These are phyloP conservation scores for Xenosphaeropsis pyriputrescens DNA, from an alignment of 2,329 filamentous ascomycete genomes.

Conservation along the genomic window DNA sequence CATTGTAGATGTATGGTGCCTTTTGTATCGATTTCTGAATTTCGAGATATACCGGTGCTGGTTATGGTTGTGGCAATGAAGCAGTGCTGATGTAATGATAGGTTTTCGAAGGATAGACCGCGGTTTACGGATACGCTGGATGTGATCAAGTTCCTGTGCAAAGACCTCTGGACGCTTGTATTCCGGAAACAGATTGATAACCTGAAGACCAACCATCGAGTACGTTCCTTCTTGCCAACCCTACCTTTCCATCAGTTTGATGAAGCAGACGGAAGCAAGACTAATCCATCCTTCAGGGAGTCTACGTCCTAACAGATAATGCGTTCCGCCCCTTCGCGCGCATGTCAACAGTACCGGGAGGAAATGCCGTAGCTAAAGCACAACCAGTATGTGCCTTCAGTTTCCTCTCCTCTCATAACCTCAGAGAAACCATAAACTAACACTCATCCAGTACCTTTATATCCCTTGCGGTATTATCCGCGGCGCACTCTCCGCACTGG, in stretches of 20 bases:
- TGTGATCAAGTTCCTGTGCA: conserved; percentile 96
- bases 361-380: conserved; percentile 58
- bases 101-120: conserved; percentile 70
- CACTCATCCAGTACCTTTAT: conserved; percentile 60
- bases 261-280: no score
- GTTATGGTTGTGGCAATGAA: not conserved
- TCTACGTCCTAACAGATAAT: conserved; percentile 92
- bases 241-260: not conserved
- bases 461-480: conserved; percentile 90
- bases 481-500: conserved; percentile 82
- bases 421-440: not conserved
- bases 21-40: no score
- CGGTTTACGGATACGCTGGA: conserved; percentile 87
- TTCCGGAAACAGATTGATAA: conserved; percentile 98
- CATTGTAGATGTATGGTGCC: not conserved
- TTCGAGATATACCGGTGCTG: no score
- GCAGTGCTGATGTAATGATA: conserved; percentile 17
- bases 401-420: not conserved
- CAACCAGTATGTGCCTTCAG: conserved; percentile 52
- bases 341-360: conserved; percentile 73
- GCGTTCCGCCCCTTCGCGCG: conserved; percentile 75
- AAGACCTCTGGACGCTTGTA: conserved; percentile 89
- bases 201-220: conserved; percentile 91
- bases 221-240: conserved; percentile 21
- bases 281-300: conserved; percentile 39